Evolutionary conservation across 768 basidiomycete species (phyloP).

Genomic region (Daedaleopsis sinensis): DNA sequence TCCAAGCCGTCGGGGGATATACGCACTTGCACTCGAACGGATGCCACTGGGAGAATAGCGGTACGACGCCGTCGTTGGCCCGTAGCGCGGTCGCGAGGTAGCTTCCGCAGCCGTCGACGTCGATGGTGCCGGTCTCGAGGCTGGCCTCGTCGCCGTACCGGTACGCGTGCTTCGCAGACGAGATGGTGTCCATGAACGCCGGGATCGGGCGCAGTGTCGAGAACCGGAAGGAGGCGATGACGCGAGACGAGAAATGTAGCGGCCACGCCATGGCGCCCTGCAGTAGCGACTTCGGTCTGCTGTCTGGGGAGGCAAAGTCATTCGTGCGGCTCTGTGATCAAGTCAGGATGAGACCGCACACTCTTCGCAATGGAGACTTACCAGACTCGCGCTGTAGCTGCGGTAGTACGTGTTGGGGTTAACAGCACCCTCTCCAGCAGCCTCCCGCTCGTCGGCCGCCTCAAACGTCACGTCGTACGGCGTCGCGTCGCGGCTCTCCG

Average conservation of each 20-base stretch:
- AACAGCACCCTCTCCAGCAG: conserved; percentile 38
- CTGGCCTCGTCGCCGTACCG: neutral
- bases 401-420: conserved; percentile 45
- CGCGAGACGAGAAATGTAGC: conserved; percentile 32
- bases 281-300: neutral
- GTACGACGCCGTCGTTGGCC: conserved; percentile 53
- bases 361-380: conserved; percentile 20
- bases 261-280: conserved; percentile 14
- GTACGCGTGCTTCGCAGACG: neutral
- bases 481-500: conserved; percentile 46
- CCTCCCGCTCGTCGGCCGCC: conserved; percentile 46
- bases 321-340: conserved; percentile 1
- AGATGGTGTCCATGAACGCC: conserved; percentile 30
- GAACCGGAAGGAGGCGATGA: conserved; percentile 45
- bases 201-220: conserved; percentile 38
- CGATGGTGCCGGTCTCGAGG: conserved; percentile 5
- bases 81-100: conserved; percentile 20
- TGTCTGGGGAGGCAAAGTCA: neutral
- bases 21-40: conserved; percentile 46
- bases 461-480: conserved; percentile 52
- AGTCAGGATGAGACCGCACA: neutral
- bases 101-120: conserved; percentile 1
- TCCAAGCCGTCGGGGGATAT: neutral
- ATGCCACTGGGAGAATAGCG: conserved; percentile 55
- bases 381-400: conserved; percentile 44